Conservation (phyloP, 805 yeast genomes). For the Candida oleophila region DNA sequence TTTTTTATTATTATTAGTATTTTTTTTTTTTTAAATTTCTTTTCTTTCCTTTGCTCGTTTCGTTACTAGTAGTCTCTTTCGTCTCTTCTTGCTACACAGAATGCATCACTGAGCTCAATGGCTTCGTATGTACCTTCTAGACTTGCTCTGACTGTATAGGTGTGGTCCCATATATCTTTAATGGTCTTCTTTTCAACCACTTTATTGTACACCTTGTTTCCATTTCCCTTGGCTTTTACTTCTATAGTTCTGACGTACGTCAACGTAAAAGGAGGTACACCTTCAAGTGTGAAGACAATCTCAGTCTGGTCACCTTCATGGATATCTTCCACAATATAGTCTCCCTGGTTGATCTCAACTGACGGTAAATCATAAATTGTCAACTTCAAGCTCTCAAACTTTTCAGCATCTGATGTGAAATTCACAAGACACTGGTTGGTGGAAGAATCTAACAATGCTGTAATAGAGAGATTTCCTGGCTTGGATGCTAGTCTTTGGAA, state of each 20-base stretch:
- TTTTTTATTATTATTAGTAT: no score
- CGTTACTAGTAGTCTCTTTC: conserved; percentile 2
- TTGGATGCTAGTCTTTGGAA: conserved; percentile 73
- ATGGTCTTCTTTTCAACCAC: conserved; percentile 56
- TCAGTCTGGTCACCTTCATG: conserved; percentile 96
- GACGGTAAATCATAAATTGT: conserved; percentile 57
- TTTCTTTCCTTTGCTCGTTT: no score
- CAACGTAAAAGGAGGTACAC: conserved; percentile 87
- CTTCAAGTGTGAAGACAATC: conserved; percentile 75
- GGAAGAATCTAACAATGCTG: conserved; percentile 70
- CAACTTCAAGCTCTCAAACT: conserved; percentile 27
- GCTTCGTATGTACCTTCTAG: conserved; percentile 95
- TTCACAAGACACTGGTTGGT: conserved; percentile 70
- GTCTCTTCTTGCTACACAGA: conserved; percentile 46
- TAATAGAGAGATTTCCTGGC: conserved; percentile 73
- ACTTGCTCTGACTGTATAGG: conserved; percentile 71
- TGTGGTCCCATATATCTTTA: conserved; percentile 68
- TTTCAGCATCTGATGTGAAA: conserved; percentile 36
- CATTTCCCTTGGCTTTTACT: conserved; percentile 18
- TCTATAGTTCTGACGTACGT: conserved; percentile 77
- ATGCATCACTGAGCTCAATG: conserved; percentile 80
- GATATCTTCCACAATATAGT: conserved; percentile 69
- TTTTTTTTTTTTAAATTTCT: no score
- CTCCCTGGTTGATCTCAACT: conserved; percentile 83
- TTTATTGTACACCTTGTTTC: conserved; percentile 13